A percentile compares a stretch with the other conserved stretches of the same genome.
These are phyloP conservation scores for Diaporthe sp. DNA, from an alignment of 2,329 filamentous ascomycete species.

Conservation along the genomic window DNA sequence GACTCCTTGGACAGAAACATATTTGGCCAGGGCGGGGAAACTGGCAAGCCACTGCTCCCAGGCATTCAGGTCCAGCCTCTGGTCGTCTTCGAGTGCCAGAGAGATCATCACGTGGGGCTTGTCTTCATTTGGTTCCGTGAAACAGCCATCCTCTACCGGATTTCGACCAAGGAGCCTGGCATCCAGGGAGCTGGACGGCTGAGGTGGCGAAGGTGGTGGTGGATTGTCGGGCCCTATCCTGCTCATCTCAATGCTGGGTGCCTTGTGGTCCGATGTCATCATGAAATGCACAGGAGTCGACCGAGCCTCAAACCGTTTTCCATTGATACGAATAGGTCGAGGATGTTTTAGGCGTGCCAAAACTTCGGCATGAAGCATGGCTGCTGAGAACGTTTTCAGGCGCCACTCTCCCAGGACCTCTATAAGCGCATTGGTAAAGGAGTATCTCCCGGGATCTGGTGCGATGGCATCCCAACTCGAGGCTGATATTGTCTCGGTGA, in stretches of 20 bases:
- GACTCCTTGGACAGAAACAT: constrained; percentile 72
- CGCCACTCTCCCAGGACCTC: constrained; percentile 72
- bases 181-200: constrained; percentile 43
- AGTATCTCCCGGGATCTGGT: constrained; percentile 70
- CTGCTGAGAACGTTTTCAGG: constrained; percentile 67
- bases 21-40: constrained; percentile 70
- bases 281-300: constrained; percentile 74
- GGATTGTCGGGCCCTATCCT: constrained; percentile 52
- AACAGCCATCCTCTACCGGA: constrained; percentile 38
- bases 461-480: constrained; percentile 74
- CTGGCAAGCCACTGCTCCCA: constrained; percentile 70
- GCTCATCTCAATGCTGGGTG: constrained; percentile 69
- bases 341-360: constrained; percentile 72
- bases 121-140: constrained; percentile 64
- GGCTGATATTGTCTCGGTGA: constrained; percentile 73
- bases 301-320: constrained; percentile 69
- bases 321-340: constrained; percentile 69
- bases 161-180: constrained; percentile 40
- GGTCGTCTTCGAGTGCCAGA: constrained; percentile 69
- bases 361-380: constrained; percentile 72
- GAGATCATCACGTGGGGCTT: constrained; percentile 74
- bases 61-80: constrained; percentile 68
- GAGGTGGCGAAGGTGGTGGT: constrained; percentile 55
- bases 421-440: constrained; percentile 71
- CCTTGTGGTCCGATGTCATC: constrained; percentile 73